Evolutionary conservation across 2,329 filamentous ascomycete species (phyloP).

Genomic region (Fusarium albosuccineum): DNA sequence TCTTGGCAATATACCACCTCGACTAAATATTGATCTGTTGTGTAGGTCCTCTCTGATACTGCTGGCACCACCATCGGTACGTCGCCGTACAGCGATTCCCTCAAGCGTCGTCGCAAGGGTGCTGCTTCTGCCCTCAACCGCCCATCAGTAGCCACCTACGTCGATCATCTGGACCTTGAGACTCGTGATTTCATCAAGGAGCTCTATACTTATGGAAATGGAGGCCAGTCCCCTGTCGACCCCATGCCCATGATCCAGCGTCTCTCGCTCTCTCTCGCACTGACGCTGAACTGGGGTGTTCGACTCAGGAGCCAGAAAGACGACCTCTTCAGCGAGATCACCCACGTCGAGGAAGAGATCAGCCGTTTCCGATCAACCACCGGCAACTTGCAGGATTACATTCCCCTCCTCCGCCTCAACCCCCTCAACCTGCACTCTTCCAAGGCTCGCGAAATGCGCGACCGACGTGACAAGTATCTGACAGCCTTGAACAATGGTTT

Average conservation of each 20-base stretch:
- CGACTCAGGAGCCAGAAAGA: constrained; percentile 70
- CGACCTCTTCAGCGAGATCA: constrained; percentile 72
- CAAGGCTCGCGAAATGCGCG: constrained; percentile 71
- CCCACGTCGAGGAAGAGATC: constrained; percentile 72
- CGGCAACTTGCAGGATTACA: constrained; percentile 72
- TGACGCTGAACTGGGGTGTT: constrained; percentile 76
- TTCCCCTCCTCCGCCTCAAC: constrained; percentile 70
- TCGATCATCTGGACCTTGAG: constrained; percentile 73
- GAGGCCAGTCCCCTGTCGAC: constrained; percentile 67
- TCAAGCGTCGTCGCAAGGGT: constrained; percentile 74
- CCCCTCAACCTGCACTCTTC: constrained; percentile 70
- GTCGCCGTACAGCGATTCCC: constrained; percentile 73
- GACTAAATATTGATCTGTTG: background rate
- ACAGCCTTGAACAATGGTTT: constrained; percentile 68
- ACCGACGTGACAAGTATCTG: constrained; percentile 71
- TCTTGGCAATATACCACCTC: background rate
- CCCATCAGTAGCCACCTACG: constrained; percentile 72
- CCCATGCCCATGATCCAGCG: constrained; percentile 78
- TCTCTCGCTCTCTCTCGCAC: constrained; percentile 70
- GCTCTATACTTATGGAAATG: constrained; percentile 68
- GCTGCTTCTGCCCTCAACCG: constrained; percentile 75
- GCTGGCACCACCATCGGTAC: constrained; percentile 77
- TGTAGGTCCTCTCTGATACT: constrained; percentile 71
- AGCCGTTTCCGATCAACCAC: constrained; percentile 71
- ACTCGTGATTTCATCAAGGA: constrained; percentile 73